Percentiles rank a stretch among this genome's conserved stretches.
These are phyloP conservation scores for Annulohypoxylon maeteangense DNA, from an alignment of 495 filamentous ascomycete species.

Conservation along the genomic window DNA sequence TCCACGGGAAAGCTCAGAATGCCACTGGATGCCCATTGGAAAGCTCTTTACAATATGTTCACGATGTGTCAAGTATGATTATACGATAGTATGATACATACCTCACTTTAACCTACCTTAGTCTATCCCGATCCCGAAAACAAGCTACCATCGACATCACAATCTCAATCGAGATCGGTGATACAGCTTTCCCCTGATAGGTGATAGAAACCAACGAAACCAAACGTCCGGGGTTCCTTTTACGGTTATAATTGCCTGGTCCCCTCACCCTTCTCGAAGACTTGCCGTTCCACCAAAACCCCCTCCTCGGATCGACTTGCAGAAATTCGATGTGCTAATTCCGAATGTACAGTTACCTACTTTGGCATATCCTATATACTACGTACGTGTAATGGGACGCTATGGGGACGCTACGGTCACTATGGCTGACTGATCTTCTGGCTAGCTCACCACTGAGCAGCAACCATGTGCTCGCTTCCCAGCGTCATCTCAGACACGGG, in stretches of 20 bases:
- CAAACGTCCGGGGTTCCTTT: conserved; percentile 13
- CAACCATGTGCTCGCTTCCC: conserved; percentile 38
- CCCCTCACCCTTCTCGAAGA: conserved; percentile 21
- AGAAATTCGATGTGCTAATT: conserved; percentile 21
- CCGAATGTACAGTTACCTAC: conserved; percentile 30
- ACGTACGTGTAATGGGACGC: conserved; percentile 11
- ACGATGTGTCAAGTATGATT: neutral
- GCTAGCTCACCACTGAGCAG: conserved; percentile 7
- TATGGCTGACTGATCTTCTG: conserved; percentile 27
- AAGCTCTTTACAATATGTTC: neutral
- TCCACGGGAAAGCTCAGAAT: conserved; percentile 11
- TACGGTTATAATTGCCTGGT: conserved; percentile 35
- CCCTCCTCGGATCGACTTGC: conserved; percentile 41
- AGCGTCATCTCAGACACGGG: conserved; percentile 44
- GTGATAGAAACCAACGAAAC: conserved; percentile 10
- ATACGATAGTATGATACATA: neutral
- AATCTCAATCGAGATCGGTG: conserved; percentile 41
- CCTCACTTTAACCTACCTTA: neutral
- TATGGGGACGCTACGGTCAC: neutral
- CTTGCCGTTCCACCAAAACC: conserved; percentile 17
- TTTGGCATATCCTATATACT: neutral
- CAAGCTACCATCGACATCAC: conserved; percentile 19
- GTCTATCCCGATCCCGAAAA: conserved; percentile 9
- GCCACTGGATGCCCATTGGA: neutral
- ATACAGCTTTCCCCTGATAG: conserved; percentile 26